Evolutionary conservation across 257 asterid genomes (phyloP).

Genomic region (Przewalskia tangutica): DNA sequence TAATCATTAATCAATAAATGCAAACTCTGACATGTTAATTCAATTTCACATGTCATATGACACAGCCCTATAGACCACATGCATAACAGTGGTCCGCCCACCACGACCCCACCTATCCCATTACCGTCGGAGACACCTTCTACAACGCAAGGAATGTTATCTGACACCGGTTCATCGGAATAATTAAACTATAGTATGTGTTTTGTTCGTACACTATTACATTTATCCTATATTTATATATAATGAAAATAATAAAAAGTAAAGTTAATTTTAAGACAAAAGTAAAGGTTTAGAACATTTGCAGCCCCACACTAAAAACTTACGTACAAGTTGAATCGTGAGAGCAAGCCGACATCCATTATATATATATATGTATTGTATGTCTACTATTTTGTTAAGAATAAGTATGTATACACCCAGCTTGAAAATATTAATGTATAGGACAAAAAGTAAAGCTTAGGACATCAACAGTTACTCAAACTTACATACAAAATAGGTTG

Average conservation of each 20-base stretch:
- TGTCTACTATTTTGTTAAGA: no score
- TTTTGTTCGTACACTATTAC: no score
- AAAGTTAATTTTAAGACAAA: no score
- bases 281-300: not conserved
- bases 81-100: not conserved
- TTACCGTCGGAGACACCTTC: not conserved
- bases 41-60: conserved; percentile 8
- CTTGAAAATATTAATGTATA: not conserved
- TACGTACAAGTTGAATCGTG: not conserved
- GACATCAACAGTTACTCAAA: not conserved
- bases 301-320: not conserved
- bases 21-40: not conserved
- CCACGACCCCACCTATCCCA: not conserved
- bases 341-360: not conserved
- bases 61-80: not conserved
- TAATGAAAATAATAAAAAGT: not conserved
- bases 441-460: not conserved
- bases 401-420: no score
- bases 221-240: no score
- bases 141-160: not conserved
- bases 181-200: not conserved
- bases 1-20: conserved; percentile 19
- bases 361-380: no score
- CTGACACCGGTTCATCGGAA: not conserved
- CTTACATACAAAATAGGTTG: no score